A percentile compares a stretch with the other conserved stretches of the same genome.
Conservation (phyloP, 2,329 filamentous ascomycete genomes). For the Botrytis fabae region DNA sequence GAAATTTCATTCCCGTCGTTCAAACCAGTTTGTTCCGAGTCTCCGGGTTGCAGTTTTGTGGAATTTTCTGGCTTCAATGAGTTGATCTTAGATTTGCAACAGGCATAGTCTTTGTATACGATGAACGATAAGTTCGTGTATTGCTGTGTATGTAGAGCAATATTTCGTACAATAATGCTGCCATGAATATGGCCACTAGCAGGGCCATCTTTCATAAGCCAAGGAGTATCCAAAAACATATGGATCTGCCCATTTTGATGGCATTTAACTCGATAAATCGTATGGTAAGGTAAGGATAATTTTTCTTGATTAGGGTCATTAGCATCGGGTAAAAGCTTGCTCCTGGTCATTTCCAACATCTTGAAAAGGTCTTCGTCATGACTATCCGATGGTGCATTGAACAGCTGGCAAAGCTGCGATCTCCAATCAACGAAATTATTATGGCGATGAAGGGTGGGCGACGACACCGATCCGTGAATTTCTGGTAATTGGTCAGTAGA, state of each 20-base stretch:
- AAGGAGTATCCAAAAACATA: slow-evolving; percentile 22
- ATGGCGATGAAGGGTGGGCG: slow-evolving; percentile 17
- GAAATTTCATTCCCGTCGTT: not conserved
- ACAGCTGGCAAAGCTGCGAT: slow-evolving; percentile 21
- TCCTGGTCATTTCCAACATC: slow-evolving; percentile 18
- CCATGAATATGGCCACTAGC: slow-evolving; percentile 13
- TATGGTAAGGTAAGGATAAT: slow-evolving; percentile 21
- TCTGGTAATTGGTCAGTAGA: not conserved
- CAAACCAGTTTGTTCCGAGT: not conserved
- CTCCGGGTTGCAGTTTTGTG: not conserved
- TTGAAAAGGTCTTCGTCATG: slow-evolving; percentile 23
- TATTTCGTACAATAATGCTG: slow-evolving; percentile 18
- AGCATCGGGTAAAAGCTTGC: slow-evolving; percentile 7
- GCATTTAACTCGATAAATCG: slow-evolving; percentile 22
- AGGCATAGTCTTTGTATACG: slow-evolving; percentile 20
- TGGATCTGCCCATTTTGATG: not conserved
- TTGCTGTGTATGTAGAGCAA: slow-evolving; percentile 14
- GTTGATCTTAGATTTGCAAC: not conserved
- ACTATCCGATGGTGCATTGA: slow-evolving; percentile 19
- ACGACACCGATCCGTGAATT: slow-evolving; percentile 18
- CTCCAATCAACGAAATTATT: slow-evolving; percentile 18
- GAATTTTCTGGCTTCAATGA: too few relatives aligned
- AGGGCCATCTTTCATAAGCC: slow-evolving; percentile 1
- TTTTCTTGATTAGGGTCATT: slow-evolving; percentile 6
- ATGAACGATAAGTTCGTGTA: slow-evolving; percentile 20